Evolutionary conservation across 2,329 filamentous ascomycete species (phyloP).

Genomic region (Cladosporium sp.): DNA sequence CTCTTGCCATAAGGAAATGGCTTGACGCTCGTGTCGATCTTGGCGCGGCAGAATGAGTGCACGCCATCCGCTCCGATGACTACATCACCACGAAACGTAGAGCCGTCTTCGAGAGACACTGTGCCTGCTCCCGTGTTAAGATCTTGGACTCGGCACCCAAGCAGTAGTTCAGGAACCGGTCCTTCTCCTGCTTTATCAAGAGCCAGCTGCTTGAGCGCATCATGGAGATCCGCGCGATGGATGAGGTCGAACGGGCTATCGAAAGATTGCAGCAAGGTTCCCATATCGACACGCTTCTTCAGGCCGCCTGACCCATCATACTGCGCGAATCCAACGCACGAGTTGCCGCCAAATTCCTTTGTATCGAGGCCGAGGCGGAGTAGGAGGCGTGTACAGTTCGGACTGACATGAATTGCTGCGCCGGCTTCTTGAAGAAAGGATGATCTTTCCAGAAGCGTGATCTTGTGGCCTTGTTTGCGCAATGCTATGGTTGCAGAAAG

Average conservation of each 20-base stretch:
- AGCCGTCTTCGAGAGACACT: constrained; percentile 31
- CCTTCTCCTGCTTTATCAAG: constrained; percentile 25
- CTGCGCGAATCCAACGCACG: constrained; percentile 21
- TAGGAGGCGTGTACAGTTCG: constrained; percentile 62
- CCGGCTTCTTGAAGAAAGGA: constrained; percentile 58
- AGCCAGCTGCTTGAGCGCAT: constrained; percentile 29
- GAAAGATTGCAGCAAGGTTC: constrained; percentile 16
- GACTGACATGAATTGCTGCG: constrained; percentile 62
- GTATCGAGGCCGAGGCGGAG: constrained; percentile 30
- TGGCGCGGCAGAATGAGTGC: constrained; percentile 26
- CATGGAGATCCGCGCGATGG: constrained; percentile 59
- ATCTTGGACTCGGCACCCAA: constrained; percentile 25
- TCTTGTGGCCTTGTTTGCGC: constrained; percentile 31
- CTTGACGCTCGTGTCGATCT: constrained; percentile 26
- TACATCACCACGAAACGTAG: constrained; percentile 25
- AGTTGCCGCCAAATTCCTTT: constrained; percentile 12
- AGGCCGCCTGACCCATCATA: constrained; percentile 15
- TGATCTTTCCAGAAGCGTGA: constrained; percentile 46
- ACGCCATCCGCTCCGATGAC: constrained; percentile 24
- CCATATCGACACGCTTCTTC: constrained; percentile 15
- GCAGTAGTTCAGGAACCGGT: constrained; percentile 26
- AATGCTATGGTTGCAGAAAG: constrained; percentile 31
- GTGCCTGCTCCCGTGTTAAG: constrained; percentile 28
- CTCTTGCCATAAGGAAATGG: constrained; percentile 50
- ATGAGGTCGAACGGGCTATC: constrained; percentile 33